A percentile compares a stretch with the other conserved stretches of the same genome.
Evolutionary conservation across 192 early-diverging fungal genomes (phyloP).

Genomic region (Backusella psychrophila): DNA sequence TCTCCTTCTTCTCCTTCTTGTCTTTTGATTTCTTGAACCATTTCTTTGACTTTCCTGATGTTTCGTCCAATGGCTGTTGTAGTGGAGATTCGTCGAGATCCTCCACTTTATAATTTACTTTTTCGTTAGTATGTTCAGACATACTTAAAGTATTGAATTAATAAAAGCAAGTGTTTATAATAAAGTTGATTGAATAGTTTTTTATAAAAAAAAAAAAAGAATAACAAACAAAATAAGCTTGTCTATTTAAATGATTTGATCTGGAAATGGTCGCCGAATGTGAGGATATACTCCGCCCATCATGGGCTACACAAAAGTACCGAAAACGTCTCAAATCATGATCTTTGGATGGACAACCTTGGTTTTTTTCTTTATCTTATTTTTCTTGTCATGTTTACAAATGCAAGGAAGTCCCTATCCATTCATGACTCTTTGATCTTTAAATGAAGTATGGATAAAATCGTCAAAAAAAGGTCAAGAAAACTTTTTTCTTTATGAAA

Average conservation of each 20-base stretch:
- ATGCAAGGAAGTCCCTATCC: not conserved
- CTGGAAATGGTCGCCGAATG: not conserved
- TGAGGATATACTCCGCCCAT: not conserved
- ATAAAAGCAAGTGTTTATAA: not conserved
- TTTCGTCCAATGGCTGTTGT: not conserved
- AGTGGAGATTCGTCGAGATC: not conserved
- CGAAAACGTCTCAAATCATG: not conserved
- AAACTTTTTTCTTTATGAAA: not conserved
- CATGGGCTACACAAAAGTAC: not conserved
- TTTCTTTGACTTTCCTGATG: not conserved
- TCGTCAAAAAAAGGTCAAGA: not conserved
- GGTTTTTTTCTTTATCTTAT: not conserved
- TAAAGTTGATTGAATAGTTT: not conserved
- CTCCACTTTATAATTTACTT: not conserved
- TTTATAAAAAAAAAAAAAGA: not conserved
- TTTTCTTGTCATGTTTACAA: not conserved
- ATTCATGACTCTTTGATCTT: not conserved
- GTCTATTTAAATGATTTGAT: slow-evolving; percentile 1
- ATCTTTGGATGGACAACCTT: not conserved
- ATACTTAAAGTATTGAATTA: not conserved
- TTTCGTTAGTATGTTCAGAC: not conserved
- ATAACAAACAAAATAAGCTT: not conserved
- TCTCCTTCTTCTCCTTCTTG: not conserved
- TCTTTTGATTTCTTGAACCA: not conserved
- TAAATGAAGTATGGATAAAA: not conserved